Conservation (phyloP, 129 eudicot species). For the Mikania micrantha region DNA sequence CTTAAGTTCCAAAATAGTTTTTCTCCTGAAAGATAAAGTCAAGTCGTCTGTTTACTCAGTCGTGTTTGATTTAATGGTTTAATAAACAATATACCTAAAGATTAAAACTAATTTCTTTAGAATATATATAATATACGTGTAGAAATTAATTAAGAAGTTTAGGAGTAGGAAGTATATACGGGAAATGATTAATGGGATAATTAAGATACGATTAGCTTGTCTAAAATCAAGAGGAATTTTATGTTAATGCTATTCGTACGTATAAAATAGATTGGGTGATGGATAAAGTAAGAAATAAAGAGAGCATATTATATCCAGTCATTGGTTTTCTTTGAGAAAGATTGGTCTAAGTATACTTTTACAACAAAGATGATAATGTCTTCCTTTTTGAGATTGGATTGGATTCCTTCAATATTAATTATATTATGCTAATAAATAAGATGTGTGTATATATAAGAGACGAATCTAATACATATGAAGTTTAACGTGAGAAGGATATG, state of each 20-base stretch:
- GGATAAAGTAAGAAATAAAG: constrained; percentile 8
- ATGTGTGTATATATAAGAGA: no score
- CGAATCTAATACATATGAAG: no score
- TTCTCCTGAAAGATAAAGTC: no score
- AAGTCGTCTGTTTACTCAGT: no score
- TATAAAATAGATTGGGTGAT: constrained; percentile 25
- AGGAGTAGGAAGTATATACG: constrained; percentile 17
- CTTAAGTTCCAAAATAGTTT: no score
- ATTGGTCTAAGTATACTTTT: constrained; percentile 20
- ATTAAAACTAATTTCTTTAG: no score
- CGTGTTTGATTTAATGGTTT: no score
- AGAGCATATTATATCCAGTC: constrained; percentile 16
- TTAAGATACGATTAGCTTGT: constrained; percentile 11
- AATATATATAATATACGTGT: no score
- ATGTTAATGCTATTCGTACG: not conserved
- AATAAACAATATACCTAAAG: no score
- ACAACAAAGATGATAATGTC: constrained; percentile 27
- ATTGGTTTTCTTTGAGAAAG: constrained; percentile 26
- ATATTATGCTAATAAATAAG: constrained; percentile 11
- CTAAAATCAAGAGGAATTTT: not conserved
- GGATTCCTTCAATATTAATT: constrained; percentile 16
- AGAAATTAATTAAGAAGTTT: no score
- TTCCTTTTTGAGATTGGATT: constrained; percentile 22
- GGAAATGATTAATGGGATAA: constrained; percentile 8
- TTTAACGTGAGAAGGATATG: no score